Evolutionary conservation across 176 grass and related monocot species (phyloP).

Genomic region (Thinopyrum elongatum): DNA sequence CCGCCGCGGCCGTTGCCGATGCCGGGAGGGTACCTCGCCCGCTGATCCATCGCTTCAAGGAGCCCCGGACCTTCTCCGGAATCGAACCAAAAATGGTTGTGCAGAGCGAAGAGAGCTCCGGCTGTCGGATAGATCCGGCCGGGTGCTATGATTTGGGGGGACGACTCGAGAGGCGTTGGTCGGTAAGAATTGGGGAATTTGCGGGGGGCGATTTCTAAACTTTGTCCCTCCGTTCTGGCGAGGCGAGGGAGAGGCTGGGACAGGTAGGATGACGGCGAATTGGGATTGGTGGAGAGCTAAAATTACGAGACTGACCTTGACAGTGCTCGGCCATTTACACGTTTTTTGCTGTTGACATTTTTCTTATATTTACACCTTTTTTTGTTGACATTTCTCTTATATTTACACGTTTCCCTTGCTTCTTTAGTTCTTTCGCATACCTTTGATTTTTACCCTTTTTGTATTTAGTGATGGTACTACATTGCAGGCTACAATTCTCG

Average conservation of each 20-base stretch:
- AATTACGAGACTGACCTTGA: too few relatives aligned
- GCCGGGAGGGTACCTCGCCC: constrained; percentile 66
- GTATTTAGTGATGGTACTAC: too few relatives aligned
- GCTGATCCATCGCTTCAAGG: constrained; percentile 51
- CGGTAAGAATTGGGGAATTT: constrained; percentile 19
- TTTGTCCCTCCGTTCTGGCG: not conserved
- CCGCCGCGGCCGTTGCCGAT: constrained; percentile 59
- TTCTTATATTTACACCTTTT: too few relatives aligned
- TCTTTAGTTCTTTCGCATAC: too few relatives aligned
- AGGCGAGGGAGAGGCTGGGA: not conserved
- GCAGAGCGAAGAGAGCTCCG: not conserved
- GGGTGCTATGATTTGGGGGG: not conserved
- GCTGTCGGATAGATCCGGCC: constrained; percentile 8
- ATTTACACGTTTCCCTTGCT: too few relatives aligned
- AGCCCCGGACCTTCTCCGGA: not conserved
- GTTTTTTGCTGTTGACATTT: too few relatives aligned
- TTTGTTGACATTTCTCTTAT: too few relatives aligned
- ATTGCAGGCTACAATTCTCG: too few relatives aligned
- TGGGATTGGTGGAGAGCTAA: not conserved
- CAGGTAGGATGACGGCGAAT: not conserved
- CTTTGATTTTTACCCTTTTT: too few relatives aligned
- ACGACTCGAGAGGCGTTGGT: not conserved
- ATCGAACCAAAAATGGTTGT: not conserved
- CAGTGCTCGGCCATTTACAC: too few relatives aligned
- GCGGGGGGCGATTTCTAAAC: not conserved